Base-by-base conservation (phyloP, 306 rosid genomes). In the Glycine latifolia region DNA sequence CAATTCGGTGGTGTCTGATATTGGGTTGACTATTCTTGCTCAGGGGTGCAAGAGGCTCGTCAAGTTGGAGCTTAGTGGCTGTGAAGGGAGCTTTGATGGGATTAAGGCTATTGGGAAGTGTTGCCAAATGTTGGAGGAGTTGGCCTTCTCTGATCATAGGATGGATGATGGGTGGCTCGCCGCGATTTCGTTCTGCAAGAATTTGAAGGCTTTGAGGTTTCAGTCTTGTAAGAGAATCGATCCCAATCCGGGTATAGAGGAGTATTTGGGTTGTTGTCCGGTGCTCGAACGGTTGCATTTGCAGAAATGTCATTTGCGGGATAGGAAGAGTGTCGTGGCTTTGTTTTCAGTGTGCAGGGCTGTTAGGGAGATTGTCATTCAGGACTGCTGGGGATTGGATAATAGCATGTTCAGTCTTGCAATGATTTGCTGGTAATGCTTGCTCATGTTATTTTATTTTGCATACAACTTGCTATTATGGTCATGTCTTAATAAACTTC, bases 71-170 rank as follows among this genome's bases (percentile, higher is more conserved):
- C 98, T 95, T 10, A 46, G 81, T 71, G 98, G 97, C 1, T 95
- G 98, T 76, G 97, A 95, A 76, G 99, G 99, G 3, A 91, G 99
- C 83, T 95, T 87, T 58, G 99, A 92, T 84, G 98, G 99, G 83
- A 79, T 95, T 58, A 95, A 95, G 63, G 98, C 99, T 0, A 91
- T 95, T 81, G 99, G 97, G 31, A 94, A 90, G 82, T 95, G 99
- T 79, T 95, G 99, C 67, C 96, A 79, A 52, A 95, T 95, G 98
- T 63, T 95, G 84, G 99, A 95, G 89, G 99, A 95, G 68, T 79
- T 95, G 87, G 89, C 89, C 0, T 20, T 95, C 31, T 85, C 84
- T 82, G 94, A 93, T 88, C 99, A 93, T 31, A 91, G 93, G 86
- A 95, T 95, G 98, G 99, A 93, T 47, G 77, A 84, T 78, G 99